Evolutionary conservation across 2,329 filamentous ascomycete genomes (phyloP), one percentile per base, ranked within the genome.

Genomic region (Arachnopeziza araneosa): DNA sequence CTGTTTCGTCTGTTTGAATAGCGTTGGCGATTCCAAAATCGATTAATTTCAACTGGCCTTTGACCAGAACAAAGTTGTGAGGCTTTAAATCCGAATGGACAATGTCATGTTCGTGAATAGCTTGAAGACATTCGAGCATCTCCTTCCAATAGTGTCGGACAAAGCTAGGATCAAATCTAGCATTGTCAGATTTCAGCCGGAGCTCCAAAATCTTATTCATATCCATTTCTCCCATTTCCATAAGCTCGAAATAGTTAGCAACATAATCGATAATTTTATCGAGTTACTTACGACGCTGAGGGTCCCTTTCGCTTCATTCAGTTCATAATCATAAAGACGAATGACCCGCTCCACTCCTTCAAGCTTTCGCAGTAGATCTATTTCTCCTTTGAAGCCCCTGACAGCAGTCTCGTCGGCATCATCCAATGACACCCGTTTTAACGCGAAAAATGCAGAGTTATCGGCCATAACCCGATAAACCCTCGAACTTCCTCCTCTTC

Each of bases 141-240:
- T 99, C 95, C 74, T 96, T 95, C 95, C 95, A 99, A 79, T 96
- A 96, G 76, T 90, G 96, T n/a, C 95, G 89, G 14, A 95, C 91
- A 73, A 98, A 97, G 57, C 89, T 90, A 1, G 91, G 83, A 71
- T 99, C 95, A 62, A 99, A 88, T 61, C 82, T 84, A 49, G 90
- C 84, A 57, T 89, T 84, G 62, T 92, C 88, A 0, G 80, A 83
- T 69, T 87, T 90, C 69, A 90, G 78, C 10, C 87, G 85, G 65
- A 87, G 83, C 44, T 86, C 87, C 65, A 99, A 82, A 57, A 98
- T 86, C 58, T 88, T 91, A 71, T 96, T 90, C 70, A 99, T 83
- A 74, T 99, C 95, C 23, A 93, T 85, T 76, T 99, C 95, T 65
- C 95, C 95, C 72, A 96, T 90, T 77, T 99, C 95, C 93, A 99